Conservation (phyloP, 2,329 filamentous ascomycete species). For the Hymenoscyphus fructigenus region DNA sequence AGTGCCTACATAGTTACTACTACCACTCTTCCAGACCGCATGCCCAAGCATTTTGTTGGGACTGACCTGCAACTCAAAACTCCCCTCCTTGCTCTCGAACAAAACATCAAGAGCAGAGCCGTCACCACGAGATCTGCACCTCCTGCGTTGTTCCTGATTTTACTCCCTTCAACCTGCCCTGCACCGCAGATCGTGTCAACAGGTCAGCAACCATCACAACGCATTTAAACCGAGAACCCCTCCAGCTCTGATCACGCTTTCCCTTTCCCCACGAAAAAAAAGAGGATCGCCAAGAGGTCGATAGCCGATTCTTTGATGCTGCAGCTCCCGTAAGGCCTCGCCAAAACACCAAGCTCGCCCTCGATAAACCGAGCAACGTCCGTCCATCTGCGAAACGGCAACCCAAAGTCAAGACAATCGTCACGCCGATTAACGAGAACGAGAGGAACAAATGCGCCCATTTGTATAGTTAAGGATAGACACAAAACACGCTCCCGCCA, state of each 20-base stretch:
- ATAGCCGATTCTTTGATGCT: slow-evolving; percentile 2
- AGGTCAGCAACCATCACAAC: background rate
- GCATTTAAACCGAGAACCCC: background rate
- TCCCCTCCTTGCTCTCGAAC: background rate
- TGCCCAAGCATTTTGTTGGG: background rate
- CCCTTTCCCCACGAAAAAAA: slow-evolving; percentile 1
- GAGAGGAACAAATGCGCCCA: background rate
- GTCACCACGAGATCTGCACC: background rate
- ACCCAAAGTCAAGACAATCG: background rate
- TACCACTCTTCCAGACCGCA: background rate
- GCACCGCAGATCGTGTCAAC: slow-evolving; percentile 1
- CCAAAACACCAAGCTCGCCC: background rate
- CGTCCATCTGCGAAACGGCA: background rate
- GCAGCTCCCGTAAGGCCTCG: background rate
- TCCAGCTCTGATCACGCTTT: background rate
- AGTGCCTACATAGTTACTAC: background rate
- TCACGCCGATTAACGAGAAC: background rate
- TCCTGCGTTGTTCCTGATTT: background rate
- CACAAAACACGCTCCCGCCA: background rate
- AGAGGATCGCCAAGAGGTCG: background rate
- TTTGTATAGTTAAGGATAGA: background rate
- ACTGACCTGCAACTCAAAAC: background rate
- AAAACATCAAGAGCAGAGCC: background rate
- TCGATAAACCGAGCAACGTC: background rate
- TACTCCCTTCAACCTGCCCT: background rate